Evolutionary conservation across 257 asterid species (phyloP), one percentile per base, ranked within the genome.

Genomic region (Petunia axillaris): DNA sequence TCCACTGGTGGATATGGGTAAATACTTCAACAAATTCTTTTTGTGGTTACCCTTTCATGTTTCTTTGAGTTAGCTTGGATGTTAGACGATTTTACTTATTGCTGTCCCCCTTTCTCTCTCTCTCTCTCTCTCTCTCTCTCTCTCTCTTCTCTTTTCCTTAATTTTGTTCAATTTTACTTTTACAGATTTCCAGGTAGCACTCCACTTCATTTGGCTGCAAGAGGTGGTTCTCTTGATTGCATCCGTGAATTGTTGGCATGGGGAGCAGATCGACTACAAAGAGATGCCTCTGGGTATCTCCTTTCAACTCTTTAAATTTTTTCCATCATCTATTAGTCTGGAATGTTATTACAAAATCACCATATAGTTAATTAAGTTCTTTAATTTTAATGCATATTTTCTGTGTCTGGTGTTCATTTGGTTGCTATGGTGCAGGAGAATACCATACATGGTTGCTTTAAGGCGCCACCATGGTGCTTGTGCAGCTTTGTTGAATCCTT

Each of bases 171-270:
- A 8, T 50, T 52, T 52, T 52, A 57, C 35, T 1, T 15, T 57
- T 57, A 60, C 91, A 94, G 99, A 75, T 94, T 86, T 84, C 92
- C 91, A 0, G 97, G 98, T 43, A 93, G 98, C 80, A 92, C 98
- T 55, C 97, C 99, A n/a, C 98, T 95, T 79, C 99, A 95, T 89
- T 89, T 95, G 88, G 99, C 99, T 85, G 99, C 99, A 48, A 89
- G 99, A 87, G 91, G 97, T 13, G 99, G 99, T n/a, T 95, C 98
- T 73, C 90, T 95, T 74, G 99, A 95, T 85, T 95, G 99, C 82
- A 83, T 95, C 71, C 89, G 97, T 14, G 94, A 95, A 71, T 83
- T 95, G 86, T 88, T 95, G 44, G 99, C 99, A 48, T 90, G 98
- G 98, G 98, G 99, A 10, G 97, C 97, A 7, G 99, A 95, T 85